These are phyloP conservation scores for Letharia lupina DNA, from an alignment of 495 filamentous ascomycete genomes.

Conservation along the genomic window DNA sequence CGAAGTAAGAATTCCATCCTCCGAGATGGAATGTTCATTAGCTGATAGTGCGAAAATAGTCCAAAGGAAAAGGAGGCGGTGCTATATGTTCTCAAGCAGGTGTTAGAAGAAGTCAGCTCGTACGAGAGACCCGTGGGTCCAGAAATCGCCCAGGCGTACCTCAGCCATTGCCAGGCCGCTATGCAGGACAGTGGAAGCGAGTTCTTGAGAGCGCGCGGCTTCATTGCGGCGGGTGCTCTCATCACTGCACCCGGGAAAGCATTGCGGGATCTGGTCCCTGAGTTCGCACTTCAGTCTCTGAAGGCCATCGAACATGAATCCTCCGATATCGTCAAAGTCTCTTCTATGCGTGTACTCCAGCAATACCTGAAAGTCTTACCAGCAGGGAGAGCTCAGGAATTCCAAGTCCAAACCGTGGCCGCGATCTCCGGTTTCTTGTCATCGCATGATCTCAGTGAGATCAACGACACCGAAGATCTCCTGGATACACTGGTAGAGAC, in stretches of 20 bases:
- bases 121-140: constrained; percentile 54
- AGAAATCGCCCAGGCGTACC: constrained; percentile 60
- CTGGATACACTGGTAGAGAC: constrained; percentile 86
- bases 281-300: constrained; percentile 67
- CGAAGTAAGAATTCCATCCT: constrained; percentile 40
- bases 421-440: constrained; percentile 71
- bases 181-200: constrained; percentile 53
- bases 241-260: constrained; percentile 48
- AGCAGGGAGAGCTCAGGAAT: constrained; percentile 42
- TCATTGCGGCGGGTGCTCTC: constrained; percentile 70
- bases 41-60: constrained; percentile 8
- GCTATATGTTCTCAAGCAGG: constrained; percentile 70
- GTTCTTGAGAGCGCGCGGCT: constrained; percentile 76
- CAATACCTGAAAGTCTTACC: constrained; percentile 61
- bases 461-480: constrained; percentile 80
- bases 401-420: constrained; percentile 65
- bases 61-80: constrained; percentile 57
- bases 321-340: constrained; percentile 81
- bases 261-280: constrained; percentile 44
- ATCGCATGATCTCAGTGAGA: constrained; percentile 68
- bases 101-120: constrained; percentile 75
- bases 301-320: constrained; percentile 64
- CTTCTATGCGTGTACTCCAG: constrained; percentile 82
- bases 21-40: not conserved
- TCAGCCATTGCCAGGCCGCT: constrained; percentile 69